Percentiles rank a stretch among this genome's conserved stretches.
Evolutionary conservation across 805 yeast genomes (phyloP).

Genomic region (Yarrowia sp.): DNA sequence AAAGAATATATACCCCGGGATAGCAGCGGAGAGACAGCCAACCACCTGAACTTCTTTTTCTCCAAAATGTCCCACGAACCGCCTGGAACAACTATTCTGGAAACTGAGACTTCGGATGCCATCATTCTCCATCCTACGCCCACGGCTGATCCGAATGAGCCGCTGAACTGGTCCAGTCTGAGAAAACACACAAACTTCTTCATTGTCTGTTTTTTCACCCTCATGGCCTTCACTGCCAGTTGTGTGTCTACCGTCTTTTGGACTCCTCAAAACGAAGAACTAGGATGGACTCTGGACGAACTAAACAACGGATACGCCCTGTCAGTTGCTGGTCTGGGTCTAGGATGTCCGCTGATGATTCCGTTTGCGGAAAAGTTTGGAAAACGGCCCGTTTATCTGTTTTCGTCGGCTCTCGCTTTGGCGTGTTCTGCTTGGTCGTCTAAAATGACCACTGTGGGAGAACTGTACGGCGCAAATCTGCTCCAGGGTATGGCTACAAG

Average conservation of each 20-base stretch:
- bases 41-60: too few relatives aligned
- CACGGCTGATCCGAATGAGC: slow-evolving; percentile 24
- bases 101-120: not conserved
- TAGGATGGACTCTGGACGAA: slow-evolving; percentile 24
- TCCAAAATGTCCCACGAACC: not conserved
- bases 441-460: not conserved
- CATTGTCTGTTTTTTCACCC: slow-evolving; percentile 24
- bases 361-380: not conserved
- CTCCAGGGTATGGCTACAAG: not conserved
- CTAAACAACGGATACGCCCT: slow-evolving; percentile 26
- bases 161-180: slow-evolving; percentile 25
- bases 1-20: not conserved
- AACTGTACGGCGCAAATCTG: not conserved
- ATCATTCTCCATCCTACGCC: slow-evolving; percentile 2
- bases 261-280: slow-evolving; percentile 19
- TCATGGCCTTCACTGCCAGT: slow-evolving; percentile 19
- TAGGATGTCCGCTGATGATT: not conserved
- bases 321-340: not conserved
- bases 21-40: not conserved
- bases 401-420: not conserved
- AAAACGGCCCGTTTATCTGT: not conserved
- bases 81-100: not conserved
- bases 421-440: not conserved
- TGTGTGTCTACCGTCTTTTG: slow-evolving; percentile 25
- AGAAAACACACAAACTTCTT: slow-evolving; percentile 16